Evolutionary conservation across 768 basidiomycete genomes (phyloP).

Genomic region (Phylloporus sp.): DNA sequence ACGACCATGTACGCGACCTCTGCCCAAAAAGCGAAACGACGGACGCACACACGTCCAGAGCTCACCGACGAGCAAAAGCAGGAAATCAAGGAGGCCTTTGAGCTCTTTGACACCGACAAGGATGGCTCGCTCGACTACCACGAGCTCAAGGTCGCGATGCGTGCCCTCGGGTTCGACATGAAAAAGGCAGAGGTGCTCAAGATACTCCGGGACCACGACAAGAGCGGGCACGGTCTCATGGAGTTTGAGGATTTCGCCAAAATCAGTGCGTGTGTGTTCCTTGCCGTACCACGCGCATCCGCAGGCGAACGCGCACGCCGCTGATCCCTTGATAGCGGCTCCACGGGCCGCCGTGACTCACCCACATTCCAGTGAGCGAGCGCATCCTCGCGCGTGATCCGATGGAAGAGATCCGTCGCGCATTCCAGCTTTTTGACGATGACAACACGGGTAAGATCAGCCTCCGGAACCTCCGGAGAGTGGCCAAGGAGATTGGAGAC

Average conservation of each 20-base stretch:
- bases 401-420: conserved; percentile 92
- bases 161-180: conserved; percentile 94
- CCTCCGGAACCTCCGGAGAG: conserved; percentile 83
- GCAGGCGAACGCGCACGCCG: not conserved
- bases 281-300: too few relatives aligned
- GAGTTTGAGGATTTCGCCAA: conserved; percentile 91
- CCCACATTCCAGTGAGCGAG: conserved; percentile 73
- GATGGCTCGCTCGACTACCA: conserved; percentile 96
- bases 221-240: conserved; percentile 78
- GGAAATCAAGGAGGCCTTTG: conserved; percentile 98
- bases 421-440: conserved; percentile 96
- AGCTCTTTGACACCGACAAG: conserved; percentile 98
- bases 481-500: conserved; percentile 97
- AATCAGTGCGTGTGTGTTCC: too few relatives aligned
- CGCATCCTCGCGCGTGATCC: conserved; percentile 92
- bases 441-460: conserved; percentile 94
- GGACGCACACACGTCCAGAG: conserved; percentile 74
- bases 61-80: conserved; percentile 87
- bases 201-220: conserved; percentile 86
- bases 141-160: conserved; percentile 98
- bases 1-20: conserved; percentile 54
- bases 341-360: conserved; percentile 11
- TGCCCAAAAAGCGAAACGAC: conserved; percentile 69
- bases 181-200: conserved; percentile 99
- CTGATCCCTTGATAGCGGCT: not conserved